Evolutionary conservation across 2,329 filamentous ascomycete species (phyloP).

Genomic region (Aspergillus ibericus): DNA sequence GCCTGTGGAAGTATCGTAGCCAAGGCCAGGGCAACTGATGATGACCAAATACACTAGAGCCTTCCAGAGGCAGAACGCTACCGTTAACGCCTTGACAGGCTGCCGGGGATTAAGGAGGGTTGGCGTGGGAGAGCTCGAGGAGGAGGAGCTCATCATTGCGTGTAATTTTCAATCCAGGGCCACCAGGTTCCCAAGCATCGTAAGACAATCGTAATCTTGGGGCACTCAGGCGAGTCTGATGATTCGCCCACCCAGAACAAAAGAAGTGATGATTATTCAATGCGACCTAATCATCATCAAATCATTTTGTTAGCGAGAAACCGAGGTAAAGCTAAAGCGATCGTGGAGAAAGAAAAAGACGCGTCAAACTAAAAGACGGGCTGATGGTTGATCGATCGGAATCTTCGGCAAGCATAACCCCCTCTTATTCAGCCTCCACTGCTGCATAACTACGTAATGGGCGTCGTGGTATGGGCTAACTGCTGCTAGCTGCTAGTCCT

Average conservation of each 20-base stretch:
- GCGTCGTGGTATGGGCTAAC: background rate
- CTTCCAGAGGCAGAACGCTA: conserved; percentile 58
- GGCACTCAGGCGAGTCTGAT: background rate
- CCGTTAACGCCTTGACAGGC: conserved; percentile 36
- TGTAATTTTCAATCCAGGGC: background rate
- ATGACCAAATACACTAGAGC: conserved; percentile 52
- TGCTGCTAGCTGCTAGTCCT: background rate
- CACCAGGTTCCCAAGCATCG: background rate
- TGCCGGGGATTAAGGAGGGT: conserved; percentile 27
- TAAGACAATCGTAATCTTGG: background rate
- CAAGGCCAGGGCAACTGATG: conserved; percentile 54
- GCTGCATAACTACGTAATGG: conserved; percentile 8
- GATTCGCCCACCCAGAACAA: background rate
- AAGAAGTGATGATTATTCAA: background rate
- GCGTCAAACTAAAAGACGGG: background rate
- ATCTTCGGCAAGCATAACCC: conserved; percentile 11
- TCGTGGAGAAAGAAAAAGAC: background rate
- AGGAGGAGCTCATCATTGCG: background rate
- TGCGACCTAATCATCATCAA: background rate
- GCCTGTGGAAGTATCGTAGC: conserved; percentile 64
- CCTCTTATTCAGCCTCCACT: conserved; percentile 6
- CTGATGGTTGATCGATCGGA: conserved; percentile 10
- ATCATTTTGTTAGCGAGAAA: background rate
- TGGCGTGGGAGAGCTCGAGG: conserved; percentile 8
- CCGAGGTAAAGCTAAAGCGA: conserved; percentile 2